A percentile compares a stretch with the other conserved stretches of the same genome.
phyloP scores from a whole-genome alignment of 108 stramenopile genomes.

The Cyclotella atomus region DNA sequence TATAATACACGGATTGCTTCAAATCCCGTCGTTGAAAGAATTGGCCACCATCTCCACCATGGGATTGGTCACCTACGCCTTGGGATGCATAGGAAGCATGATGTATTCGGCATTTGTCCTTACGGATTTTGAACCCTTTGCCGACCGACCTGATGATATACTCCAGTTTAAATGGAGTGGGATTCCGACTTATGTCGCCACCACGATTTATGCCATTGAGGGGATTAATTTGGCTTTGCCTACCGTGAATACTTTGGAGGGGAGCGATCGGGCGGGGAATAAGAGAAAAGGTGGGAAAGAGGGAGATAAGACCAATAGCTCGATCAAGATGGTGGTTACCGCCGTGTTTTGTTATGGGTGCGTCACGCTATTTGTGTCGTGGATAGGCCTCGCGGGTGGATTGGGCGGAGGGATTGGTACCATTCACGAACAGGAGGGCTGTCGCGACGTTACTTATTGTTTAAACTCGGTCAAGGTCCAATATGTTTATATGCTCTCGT shows the following conservation, averaged over 20 bases:
- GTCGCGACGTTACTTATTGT: constrained; percentile 49
- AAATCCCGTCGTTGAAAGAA: constrained; percentile 42
- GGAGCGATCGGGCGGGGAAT: constrained; percentile 22
- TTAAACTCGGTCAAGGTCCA: constrained; percentile 33
- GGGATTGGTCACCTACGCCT: constrained; percentile 37
- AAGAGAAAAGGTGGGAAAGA: neutral
- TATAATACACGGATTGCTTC: constrained; percentile 42
- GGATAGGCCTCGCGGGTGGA: constrained; percentile 51
- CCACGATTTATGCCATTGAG: constrained; percentile 54
- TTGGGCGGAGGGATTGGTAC: constrained; percentile 52
- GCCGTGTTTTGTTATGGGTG: constrained; percentile 49
- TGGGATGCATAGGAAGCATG: constrained; percentile 52
- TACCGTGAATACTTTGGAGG: constrained; percentile 46
- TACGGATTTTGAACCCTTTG: constrained; percentile 38
- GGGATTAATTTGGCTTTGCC: constrained; percentile 54
- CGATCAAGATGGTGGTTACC: constrained; percentile 42
- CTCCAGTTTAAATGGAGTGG: constrained; percentile 45
- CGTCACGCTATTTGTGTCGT: constrained; percentile 43
- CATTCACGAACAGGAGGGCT: constrained; percentile 44
- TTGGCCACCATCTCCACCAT: constrained; percentile 35
- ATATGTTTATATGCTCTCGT: constrained; percentile 49
- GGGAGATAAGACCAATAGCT: constrained; percentile 1
- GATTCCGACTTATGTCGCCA: constrained; percentile 49
- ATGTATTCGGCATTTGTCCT: constrained; percentile 40
- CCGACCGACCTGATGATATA: constrained; percentile 44